phyloP scores from a whole-genome alignment of 768 basidiomycete genomes.

The Epithele typhae region DNA sequence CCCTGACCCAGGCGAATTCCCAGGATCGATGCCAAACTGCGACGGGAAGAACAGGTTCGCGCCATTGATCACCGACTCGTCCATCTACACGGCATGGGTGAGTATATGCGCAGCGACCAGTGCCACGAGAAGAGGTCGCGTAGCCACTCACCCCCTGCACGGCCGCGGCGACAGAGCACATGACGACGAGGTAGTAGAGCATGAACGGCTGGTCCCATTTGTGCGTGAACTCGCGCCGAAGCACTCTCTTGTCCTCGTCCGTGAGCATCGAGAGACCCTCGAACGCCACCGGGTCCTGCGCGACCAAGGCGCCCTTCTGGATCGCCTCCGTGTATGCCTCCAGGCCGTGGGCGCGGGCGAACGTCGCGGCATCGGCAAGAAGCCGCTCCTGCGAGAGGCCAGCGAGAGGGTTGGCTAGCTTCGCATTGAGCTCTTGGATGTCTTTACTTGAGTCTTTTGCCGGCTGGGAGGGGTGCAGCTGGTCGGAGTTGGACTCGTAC shows the following conservation, averaged over 20 bases:
- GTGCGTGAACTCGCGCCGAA: conserved; percentile 40
- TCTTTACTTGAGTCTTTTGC: no score
- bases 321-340: conserved; percentile 35
- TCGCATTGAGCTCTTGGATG: conserved; percentile 38
- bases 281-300: conserved; percentile 54
- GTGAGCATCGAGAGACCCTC: conserved; percentile 34
- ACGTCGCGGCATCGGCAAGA: conserved; percentile 52
- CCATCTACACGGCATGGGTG: conserved; percentile 27
- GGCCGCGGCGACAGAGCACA: conserved; percentile 69
- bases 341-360: conserved; percentile 42
- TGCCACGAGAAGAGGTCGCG: conserved; percentile 19
- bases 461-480: no score
- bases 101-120: not conserved
- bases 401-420: conserved; percentile 49
- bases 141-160: conserved; percentile 50
- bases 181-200: conserved; percentile 44
- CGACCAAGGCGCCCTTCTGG: conserved; percentile 71
- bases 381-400: conserved; percentile 58
- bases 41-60: conserved; percentile 47
- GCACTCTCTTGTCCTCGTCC: conserved; percentile 35
- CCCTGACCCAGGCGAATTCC: not conserved
- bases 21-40: conserved; percentile 48
- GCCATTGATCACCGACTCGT: conserved; percentile 50
- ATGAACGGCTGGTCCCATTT: conserved; percentile 42
- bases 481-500: no score